Percentiles rank a stretch among this genome's conserved stretches.
Conservation (phyloP, 2,329 filamentous ascomycete species). For the Geosmithia putterillii region DNA sequence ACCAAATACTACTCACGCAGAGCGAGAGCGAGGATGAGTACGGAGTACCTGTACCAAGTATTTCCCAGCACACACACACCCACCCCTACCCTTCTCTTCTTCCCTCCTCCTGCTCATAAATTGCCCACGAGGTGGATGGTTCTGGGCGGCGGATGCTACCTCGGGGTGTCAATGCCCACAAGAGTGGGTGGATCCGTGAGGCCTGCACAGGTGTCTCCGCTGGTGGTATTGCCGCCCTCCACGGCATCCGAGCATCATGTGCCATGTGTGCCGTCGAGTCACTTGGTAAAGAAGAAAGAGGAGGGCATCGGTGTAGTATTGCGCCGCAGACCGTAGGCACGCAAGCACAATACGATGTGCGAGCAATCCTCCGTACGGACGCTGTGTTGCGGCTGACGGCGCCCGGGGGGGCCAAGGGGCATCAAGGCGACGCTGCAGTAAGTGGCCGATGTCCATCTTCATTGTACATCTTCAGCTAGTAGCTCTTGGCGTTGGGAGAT, state of each 20-base stretch:
- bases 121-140: background rate
- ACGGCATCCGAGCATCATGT: no score
- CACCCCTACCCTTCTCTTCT: background rate
- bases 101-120: background rate
- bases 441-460: background rate
- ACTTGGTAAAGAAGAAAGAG: background rate
- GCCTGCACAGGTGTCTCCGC: background rate
- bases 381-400: background rate
- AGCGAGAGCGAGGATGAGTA: no score
- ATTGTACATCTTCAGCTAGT: slow-evolving; percentile 4
- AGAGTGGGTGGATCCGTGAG: background rate
- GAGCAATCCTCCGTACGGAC: no score
- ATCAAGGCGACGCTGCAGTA: background rate
- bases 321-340: no score
- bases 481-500: slow-evolving; percentile 2
- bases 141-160: background rate
- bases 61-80: no score
- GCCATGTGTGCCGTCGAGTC: background rate
- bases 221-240: no score
- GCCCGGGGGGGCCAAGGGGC: background rate
- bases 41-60: background rate
- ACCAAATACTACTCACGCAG: no score
- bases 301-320: background rate
- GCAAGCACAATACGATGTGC: no score
- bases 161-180: background rate